A percentile compares a stretch with the other conserved stretches of the same genome.
phyloP scores from a whole-genome alignment of 495 filamentous ascomycete genomes.

The Xylaria grammica region DNA sequence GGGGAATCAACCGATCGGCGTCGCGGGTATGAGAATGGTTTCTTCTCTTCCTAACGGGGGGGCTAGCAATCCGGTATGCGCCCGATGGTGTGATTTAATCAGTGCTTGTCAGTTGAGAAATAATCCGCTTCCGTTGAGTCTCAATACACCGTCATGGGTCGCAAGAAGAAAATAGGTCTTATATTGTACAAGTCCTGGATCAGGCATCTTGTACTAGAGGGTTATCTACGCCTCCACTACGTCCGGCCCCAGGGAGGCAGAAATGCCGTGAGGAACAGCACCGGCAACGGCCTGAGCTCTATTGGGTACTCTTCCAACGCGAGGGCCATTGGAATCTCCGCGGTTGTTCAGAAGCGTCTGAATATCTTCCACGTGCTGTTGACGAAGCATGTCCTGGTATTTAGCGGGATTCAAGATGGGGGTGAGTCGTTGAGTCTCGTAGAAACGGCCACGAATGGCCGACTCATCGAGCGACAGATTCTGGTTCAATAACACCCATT shows the following conservation, averaged over 20 bases:
- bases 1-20: too few relatives aligned
- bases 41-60: too few relatives aligned
- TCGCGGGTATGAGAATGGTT: too few relatives aligned
- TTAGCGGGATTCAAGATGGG: conserved; percentile 36
- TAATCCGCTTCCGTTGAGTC: too few relatives aligned
- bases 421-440: conserved; percentile 46
- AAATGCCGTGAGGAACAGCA: conserved; percentile 17
- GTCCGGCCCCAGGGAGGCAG: background rate
- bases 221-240: conserved; percentile 7
- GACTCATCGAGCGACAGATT: conserved; percentile 32
- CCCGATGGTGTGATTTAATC: too few relatives aligned
- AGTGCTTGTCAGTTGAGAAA: too few relatives aligned
- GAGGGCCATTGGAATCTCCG: conserved; percentile 28
- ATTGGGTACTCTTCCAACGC: conserved; percentile 27
- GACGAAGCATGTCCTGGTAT: conserved; percentile 30
- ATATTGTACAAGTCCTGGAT: background rate
- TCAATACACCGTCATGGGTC: background rate
- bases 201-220: background rate
- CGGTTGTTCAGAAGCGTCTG: conserved; percentile 49
- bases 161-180: background rate
- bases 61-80: too few relatives aligned
- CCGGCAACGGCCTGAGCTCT: conserved; percentile 26
- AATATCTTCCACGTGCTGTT: conserved; percentile 37
- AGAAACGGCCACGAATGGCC: conserved; percentile 48
- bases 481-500: conserved; percentile 36